Base-by-base conservation (phyloP, 208 protist species). In the Crithidia mellificae region DNA sequence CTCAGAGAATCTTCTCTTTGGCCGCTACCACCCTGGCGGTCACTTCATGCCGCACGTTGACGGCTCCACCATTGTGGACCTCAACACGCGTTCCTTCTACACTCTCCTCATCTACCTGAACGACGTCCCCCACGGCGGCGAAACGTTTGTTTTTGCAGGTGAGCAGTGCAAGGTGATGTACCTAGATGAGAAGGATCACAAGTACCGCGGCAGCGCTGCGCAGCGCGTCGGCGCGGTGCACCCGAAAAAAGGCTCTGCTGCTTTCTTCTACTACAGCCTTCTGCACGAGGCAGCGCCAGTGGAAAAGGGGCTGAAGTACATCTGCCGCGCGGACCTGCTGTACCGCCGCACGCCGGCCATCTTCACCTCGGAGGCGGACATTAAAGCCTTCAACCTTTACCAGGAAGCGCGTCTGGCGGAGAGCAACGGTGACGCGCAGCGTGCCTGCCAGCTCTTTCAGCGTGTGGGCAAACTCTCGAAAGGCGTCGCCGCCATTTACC, bases 41-140 rank as follows among this genome's bases (percentile, higher is more conserved):
- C 93, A 97, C 81, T 97, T 97, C 56, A 91, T 92, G 70, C 93
- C 93, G 2, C 93, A 97, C 77, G 80, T 93, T 27, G 93, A 97
- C 74, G 93, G 93, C 24, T 84, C 84, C 32, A 95, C 85, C 32
- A 85, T 94, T 53, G 75, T 90, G 20, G 91, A 96, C 68, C 71
- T 95, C 38, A 94, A 96, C 78, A 91, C 80, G 4, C 87, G 93
- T 19, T 92, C 86, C 63, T 84, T 97, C 36, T 95, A 94, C 78
- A 94, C 93, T 0, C 74, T 96, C 15, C 79, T 97, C 46, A 80
- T 97, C 25, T 97, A 96, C 77, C 79, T 97, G 29, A 96, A 96
- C 69, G 76, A 90, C 69, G 90, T 85, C 70, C 70, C 75, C 9
- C 65, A 24, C 14, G 93, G 93, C 12, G 93, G 93, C 24, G 83